Percentiles rank a stretch among this genome's conserved stretches.
phyloP scores from a whole-genome alignment of 2,329 filamentous ascomycete species.

The Alternaria metachromatica region DNA sequence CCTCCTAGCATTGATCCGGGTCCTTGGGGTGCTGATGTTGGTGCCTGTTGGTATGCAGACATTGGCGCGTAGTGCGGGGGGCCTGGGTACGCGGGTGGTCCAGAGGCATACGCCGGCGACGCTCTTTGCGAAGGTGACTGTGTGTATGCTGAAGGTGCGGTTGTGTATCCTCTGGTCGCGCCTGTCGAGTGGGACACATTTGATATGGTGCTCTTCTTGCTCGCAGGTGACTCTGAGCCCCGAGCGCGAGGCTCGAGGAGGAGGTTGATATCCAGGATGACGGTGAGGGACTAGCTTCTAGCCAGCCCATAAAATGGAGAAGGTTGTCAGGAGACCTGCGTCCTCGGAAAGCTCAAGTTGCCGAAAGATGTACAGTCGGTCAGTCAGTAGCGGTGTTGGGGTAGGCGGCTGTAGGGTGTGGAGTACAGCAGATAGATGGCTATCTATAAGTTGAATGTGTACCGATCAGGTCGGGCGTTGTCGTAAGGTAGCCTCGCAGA shows the following conservation, averaged over 20 bases:
- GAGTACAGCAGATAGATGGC: slow-evolving; percentile 3
- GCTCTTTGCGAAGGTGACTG: slow-evolving; percentile 44
- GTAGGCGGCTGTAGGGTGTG: neutral
- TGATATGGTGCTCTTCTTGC: slow-evolving; percentile 53
- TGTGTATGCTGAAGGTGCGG: slow-evolving; percentile 45
- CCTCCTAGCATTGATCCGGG: slow-evolving; percentile 44
- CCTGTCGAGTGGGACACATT: slow-evolving; percentile 50
- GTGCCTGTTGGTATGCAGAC: slow-evolving; percentile 36
- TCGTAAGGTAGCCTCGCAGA: slow-evolving; percentile 22
- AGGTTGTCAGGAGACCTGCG: slow-evolving; percentile 21
- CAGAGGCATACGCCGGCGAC: slow-evolving; percentile 39
- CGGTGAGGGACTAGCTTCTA: slow-evolving; percentile 57
- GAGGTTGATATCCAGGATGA: slow-evolving; percentile 93
- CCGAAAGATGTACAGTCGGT: slow-evolving; percentile 1
- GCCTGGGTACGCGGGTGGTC: slow-evolving; percentile 41
- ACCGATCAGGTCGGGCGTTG: slow-evolving; percentile 25
- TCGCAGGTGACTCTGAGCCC: slow-evolving; percentile 71
- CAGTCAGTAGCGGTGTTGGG: slow-evolving; percentile 14
- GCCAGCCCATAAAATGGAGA: slow-evolving; percentile 51
- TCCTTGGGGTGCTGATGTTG: slow-evolving; percentile 32
- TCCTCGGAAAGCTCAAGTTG: slow-evolving; percentile 16
- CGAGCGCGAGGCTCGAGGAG: slow-evolving; percentile 77
- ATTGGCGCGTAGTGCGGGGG: slow-evolving; percentile 39
- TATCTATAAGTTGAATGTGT: slow-evolving; percentile 15
- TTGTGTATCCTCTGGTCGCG: slow-evolving; percentile 49